Conservation (phyloP, 805 yeast genomes). For the Blastobotrys mokoenaii region DNA sequence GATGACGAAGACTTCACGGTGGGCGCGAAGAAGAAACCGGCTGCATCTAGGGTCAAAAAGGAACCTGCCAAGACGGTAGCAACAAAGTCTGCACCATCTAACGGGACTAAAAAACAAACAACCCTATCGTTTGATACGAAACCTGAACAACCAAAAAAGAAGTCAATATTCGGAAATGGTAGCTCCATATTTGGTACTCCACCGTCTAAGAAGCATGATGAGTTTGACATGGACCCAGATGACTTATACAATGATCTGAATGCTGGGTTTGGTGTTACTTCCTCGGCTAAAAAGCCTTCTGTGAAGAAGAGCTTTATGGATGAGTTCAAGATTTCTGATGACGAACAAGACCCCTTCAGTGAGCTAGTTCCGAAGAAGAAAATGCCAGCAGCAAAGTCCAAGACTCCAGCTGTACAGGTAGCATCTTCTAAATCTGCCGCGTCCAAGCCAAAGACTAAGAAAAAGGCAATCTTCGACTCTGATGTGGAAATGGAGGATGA, state of each 20-base stretch:
- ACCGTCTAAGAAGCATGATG: constrained; percentile 20
- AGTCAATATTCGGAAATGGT: constrained; percentile 28
- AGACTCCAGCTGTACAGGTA: constrained; percentile 13
- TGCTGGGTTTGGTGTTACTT: constrained; percentile 1
- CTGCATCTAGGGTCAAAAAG: constrained; percentile 10
- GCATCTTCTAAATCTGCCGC: constrained; percentile 23
- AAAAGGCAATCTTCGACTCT: constrained; percentile 16
- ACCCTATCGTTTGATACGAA: background rate
- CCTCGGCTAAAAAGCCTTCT: constrained; percentile 2
- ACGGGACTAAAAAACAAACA: background rate
- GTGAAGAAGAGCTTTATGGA: background rate
- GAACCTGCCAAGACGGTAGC: constrained; percentile 1
- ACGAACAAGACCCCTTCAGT: constrained; percentile 4
- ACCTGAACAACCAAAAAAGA: constrained; percentile 14
- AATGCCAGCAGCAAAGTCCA: constrained; percentile 4
- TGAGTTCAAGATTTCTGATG: constrained; percentile 3
- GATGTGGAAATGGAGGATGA: constrained; percentile 12
- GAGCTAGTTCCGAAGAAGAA: constrained; percentile 2
- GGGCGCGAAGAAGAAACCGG: constrained; percentile 6
- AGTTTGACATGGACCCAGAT: constrained; percentile 14
- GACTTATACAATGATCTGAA: constrained; percentile 7
- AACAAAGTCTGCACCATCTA: background rate
- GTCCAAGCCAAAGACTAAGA: constrained; percentile 9
- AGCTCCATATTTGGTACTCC: constrained; percentile 25
- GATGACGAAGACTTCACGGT: constrained; percentile 21